Evolutionary conservation across 2,329 filamentous ascomycete species (phyloP).

Genomic region (Pseudogymnoascus sp.): DNA sequence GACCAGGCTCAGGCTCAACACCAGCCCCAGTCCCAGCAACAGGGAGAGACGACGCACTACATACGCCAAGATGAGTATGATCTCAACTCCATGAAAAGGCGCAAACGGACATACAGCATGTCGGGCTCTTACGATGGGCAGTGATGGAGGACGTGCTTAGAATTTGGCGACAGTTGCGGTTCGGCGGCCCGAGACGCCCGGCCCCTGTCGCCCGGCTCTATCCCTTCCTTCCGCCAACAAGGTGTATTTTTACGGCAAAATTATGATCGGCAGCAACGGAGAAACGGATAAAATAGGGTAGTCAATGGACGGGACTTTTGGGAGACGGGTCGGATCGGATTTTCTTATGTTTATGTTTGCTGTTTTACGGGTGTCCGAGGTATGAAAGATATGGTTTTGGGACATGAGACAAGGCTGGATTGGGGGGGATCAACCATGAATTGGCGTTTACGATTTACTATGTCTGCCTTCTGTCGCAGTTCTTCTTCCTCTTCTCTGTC

Average conservation of each 20-base stretch:
- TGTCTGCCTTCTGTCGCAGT: background rate
- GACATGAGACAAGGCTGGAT: background rate
- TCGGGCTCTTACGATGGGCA: slow-evolving; percentile 9
- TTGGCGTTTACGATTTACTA: background rate
- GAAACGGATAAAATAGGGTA: background rate
- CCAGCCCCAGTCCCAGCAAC: slow-evolving; percentile 20
- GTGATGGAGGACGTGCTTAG: background rate
- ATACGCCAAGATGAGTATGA: slow-evolving; percentile 3
- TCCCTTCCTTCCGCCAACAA: background rate
- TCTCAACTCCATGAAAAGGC: slow-evolving; percentile 2
- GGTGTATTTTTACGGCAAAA: slow-evolving; percentile 7
- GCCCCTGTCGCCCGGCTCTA: background rate
- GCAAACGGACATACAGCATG: slow-evolving; percentile 12
- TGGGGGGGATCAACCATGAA: background rate
- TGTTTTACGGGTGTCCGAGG: background rate
- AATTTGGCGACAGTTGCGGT: background rate
- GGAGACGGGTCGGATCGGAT: background rate
- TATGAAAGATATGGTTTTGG: background rate
- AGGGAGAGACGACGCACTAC: slow-evolving; percentile 24
- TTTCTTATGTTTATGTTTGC: background rate
- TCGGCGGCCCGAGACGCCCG: background rate
- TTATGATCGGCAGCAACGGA: slow-evolving; percentile 2
- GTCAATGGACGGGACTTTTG: background rate
- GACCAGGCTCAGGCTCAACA: slow-evolving; percentile 18
- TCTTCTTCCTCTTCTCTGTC: slow-evolving; percentile 1